Evolutionary conservation across 768 basidiomycete genomes (phyloP).

Genomic region (Agaricus blazei): DNA sequence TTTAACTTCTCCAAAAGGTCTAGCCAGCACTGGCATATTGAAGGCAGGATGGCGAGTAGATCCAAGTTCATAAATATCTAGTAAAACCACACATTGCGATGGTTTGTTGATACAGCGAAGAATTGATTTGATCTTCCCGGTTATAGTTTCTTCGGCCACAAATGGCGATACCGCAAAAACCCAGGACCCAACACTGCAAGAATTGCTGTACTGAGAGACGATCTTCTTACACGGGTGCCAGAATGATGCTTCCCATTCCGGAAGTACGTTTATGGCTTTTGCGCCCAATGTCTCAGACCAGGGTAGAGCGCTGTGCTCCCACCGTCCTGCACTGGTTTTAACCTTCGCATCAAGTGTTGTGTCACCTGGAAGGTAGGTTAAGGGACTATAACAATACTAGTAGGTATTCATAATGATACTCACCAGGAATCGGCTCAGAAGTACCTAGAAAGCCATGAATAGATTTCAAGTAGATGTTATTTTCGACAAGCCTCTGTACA

Average conservation of each 20-base stretch:
- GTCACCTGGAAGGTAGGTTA: no score
- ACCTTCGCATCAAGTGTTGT: no score
- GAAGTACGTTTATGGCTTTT: constrained; percentile 9
- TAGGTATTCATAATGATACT: no score
- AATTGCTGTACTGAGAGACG: constrained; percentile 15
- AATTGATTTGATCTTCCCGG: constrained; percentile 15
- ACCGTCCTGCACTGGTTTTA: no score
- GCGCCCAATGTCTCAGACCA: constrained; percentile 11
- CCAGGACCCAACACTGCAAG: constrained; percentile 18
- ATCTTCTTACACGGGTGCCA: constrained; percentile 16
- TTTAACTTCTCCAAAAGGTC: neutral
- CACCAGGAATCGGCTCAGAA: no score
- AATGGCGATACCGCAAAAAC: constrained; percentile 16
- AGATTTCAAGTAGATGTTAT: no score
- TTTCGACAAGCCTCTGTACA: constrained; percentile 14
- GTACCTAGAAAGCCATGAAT: no score
- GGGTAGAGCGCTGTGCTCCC: neutral
- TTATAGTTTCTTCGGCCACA: neutral
- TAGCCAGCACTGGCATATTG: constrained; percentile 13
- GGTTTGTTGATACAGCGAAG: constrained; percentile 5
- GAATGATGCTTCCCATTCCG: neutral
- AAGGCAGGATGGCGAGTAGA: constrained; percentile 9
- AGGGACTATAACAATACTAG: no score
- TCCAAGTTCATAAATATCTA: constrained; percentile 15
- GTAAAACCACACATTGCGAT: constrained; percentile 4